Evolutionary conservation across 2,329 filamentous ascomycete species (phyloP).

Genomic region (Colletotrichum plurivorum): DNA sequence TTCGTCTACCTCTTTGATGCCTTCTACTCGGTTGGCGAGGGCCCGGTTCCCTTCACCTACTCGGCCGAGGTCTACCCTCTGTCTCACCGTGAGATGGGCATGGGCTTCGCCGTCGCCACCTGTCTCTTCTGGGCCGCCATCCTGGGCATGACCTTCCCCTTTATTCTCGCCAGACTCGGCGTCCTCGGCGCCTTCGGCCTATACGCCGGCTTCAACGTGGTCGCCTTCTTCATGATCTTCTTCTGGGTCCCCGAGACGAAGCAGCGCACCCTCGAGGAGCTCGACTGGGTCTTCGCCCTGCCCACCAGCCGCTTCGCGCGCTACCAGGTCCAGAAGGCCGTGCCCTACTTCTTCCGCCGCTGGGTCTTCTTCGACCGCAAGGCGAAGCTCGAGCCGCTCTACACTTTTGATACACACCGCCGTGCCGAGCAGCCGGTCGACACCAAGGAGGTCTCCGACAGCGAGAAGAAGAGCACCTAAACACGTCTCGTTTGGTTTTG

Average conservation of each 20-base stretch:
- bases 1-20: slow-evolving; percentile 49
- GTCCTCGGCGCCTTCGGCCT: slow-evolving; percentile 62
- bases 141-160: slow-evolving; percentile 74
- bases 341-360: slow-evolving; percentile 52
- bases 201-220: slow-evolving; percentile 69
- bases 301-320: slow-evolving; percentile 49
- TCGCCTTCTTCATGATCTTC: slow-evolving; percentile 70
- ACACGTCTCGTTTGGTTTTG: background rate
- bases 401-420: slow-evolving; percentile 50
- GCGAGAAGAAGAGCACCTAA: slow-evolving; percentile 36
- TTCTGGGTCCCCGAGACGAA: slow-evolving; percentile 72
- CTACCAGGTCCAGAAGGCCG: slow-evolving; percentile 51
- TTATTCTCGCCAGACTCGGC: slow-evolving; percentile 62
- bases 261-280: slow-evolving; percentile 65
- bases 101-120: slow-evolving; percentile 78
- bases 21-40: slow-evolving; percentile 62
- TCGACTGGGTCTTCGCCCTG: slow-evolving; percentile 56
- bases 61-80: slow-evolving; percentile 79
- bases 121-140: slow-evolving; percentile 74
- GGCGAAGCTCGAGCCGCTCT: slow-evolving; percentile 58
- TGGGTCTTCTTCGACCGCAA: slow-evolving; percentile 48
- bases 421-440: slow-evolving; percentile 17
- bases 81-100: slow-evolving; percentile 79
- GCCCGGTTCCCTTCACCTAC: slow-evolving; percentile 78
- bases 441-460: slow-evolving; percentile 28